Percentiles rank a stretch among this genome's conserved stretches.
Conservation (phyloP, 352 stramenopile species). For the Pythium pyrilobum region DNA sequence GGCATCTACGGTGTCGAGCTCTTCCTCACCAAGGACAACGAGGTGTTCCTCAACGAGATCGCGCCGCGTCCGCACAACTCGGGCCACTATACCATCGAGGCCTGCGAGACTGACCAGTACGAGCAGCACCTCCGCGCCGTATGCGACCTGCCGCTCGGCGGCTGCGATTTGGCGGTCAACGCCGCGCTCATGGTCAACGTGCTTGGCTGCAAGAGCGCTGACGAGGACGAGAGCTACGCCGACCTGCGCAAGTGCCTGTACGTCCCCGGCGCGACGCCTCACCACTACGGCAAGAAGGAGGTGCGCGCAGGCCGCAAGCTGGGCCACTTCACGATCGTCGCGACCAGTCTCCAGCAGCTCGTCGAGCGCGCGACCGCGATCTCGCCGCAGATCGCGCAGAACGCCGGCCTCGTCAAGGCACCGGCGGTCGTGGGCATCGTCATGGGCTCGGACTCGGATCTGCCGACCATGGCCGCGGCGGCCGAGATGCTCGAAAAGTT, state of each 20-base stretch:
- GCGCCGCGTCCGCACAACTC: constrained; percentile 97
- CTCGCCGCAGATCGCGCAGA: constrained; percentile 33
- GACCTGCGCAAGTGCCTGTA: constrained; percentile 53
- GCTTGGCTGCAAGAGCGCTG: constrained; percentile 53
- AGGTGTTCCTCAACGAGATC: constrained; percentile 97
- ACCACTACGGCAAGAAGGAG: constrained; percentile 96
- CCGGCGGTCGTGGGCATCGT: constrained; percentile 78
- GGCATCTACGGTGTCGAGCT: constrained; percentile 97
- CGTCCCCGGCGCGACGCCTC: constrained; percentile 85
- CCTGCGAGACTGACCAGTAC: constrained; percentile 97
- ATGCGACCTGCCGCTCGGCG: constrained; percentile 91
- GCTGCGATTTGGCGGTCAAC: constrained; percentile 89
- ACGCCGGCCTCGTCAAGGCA: constrained; percentile 31
- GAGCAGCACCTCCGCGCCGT: constrained; percentile 97
- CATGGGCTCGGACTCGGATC: constrained; percentile 95
- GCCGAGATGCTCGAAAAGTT: constrained; percentile 96
- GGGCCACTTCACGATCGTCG: constrained; percentile 96
- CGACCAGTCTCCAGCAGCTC: constrained; percentile 80
- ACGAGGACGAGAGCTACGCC: constrained; percentile 80
- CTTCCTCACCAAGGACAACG: constrained; percentile 87
- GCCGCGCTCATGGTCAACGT: constrained; percentile 91
- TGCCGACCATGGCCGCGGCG: constrained; percentile 96
- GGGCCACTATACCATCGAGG: constrained; percentile 99
- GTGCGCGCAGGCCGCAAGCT: constrained; percentile 94
- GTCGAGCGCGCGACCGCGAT: constrained; percentile 55